phyloP scores from a whole-genome alignment of 139 green algal genomes.

The Ettlia oleoabundans region DNA sequence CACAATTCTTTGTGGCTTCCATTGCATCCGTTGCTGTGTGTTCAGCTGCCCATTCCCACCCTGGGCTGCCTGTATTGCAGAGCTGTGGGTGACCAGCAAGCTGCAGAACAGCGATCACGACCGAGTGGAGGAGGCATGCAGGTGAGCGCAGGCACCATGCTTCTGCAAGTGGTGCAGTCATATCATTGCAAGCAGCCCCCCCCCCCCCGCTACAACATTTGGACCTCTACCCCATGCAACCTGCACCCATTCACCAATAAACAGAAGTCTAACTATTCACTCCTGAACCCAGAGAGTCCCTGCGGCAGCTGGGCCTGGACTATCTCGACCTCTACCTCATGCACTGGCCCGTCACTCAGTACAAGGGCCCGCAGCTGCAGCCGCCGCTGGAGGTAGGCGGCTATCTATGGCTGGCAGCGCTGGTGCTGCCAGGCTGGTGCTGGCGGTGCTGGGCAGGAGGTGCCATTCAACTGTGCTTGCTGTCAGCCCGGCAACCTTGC shows the following conservation, averaged over 20 bases:
- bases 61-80: too few relatives aligned
- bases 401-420: not conserved
- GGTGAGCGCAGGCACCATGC: not conserved
- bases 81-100: slow-evolving; percentile 80
- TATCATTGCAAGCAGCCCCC: too few relatives aligned
- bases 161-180: not conserved
- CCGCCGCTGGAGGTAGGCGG: slow-evolving; percentile 46
- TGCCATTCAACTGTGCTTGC: too few relatives aligned
- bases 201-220: too few relatives aligned
- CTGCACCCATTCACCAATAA: too few relatives aligned
- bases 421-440: not conserved
- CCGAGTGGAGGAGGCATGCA: slow-evolving; percentile 30
- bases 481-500: not conserved
- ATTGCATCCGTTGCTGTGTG: too few relatives aligned
- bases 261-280: too few relatives aligned
- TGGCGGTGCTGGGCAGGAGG: too few relatives aligned
- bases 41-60: too few relatives aligned
- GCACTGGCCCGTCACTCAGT: slow-evolving; percentile 68
- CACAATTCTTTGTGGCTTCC: too few relatives aligned
- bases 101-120: slow-evolving; percentile 58
- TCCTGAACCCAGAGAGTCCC: slow-evolving; percentile 49
- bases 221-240: too few relatives aligned
- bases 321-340: slow-evolving; percentile 92
- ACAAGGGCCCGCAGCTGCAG: slow-evolving; percentile 54
- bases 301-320: slow-evolving; percentile 78